phyloP scores from a whole-genome alignment of 768 basidiomycete species.

The Pulveroboletus frians region DNA sequence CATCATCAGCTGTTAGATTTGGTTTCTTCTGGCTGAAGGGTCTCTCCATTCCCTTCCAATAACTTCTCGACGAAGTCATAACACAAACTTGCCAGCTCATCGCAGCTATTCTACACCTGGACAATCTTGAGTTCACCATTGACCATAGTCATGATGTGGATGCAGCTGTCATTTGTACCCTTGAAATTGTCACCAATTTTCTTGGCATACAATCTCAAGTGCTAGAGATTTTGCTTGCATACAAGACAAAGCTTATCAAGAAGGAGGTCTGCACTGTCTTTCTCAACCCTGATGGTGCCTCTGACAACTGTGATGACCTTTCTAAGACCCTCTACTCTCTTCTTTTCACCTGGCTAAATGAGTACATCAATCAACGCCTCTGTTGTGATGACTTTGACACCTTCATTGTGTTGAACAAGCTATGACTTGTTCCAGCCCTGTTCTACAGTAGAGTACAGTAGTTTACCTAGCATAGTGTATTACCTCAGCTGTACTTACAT shows the following conservation, averaged over 20 bases:
- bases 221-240: slow-evolving; percentile 78
- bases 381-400: slow-evolving; percentile 86
- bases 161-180: slow-evolving; percentile 79
- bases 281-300: slow-evolving; percentile 89
- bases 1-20: no score
- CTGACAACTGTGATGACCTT: slow-evolving; percentile 90
- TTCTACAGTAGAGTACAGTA: no score
- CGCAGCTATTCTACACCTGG: slow-evolving; percentile 93
- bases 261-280: slow-evolving; percentile 98
- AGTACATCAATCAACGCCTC: slow-evolving; percentile 91
- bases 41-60: no score
- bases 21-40: no score
- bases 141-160: slow-evolving; percentile 84
- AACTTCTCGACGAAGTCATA: no score
- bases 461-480: no score
- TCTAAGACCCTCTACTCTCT: slow-evolving; percentile 94
- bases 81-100: slow-evolving; percentile 93
- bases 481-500: no score
- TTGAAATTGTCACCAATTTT: slow-evolving; percentile 86
- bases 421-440: no score
- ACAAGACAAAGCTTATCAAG: slow-evolving; percentile 88
- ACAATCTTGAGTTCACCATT: slow-evolving; percentile 88
- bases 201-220: slow-evolving; percentile 71
- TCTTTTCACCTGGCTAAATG: slow-evolving; percentile 93
- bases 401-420: no score